phyloP scores from a whole-genome alignment of 2,329 filamentous ascomycete species.

The Hypomyces rosellus region DNA sequence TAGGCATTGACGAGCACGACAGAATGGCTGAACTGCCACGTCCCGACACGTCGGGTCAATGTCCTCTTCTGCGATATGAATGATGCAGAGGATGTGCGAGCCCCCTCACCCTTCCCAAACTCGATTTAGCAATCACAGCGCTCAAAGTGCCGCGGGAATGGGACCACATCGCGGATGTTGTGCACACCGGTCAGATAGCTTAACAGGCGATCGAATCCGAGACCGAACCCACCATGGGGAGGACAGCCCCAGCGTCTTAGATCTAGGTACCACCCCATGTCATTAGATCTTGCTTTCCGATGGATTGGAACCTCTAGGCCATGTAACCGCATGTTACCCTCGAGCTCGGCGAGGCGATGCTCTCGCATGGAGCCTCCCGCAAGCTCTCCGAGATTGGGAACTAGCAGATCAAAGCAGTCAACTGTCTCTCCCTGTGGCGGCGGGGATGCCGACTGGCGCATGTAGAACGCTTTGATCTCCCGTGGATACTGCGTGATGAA shows the following conservation, averaged over 20 bases:
- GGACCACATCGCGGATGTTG: constrained; percentile 78
- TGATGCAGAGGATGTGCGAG: neutral
- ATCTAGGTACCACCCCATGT: constrained; percentile 79
- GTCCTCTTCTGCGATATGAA: constrained; percentile 3
- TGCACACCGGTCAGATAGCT: constrained; percentile 76
- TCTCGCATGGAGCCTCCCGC: constrained; percentile 87
- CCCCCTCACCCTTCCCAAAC: too few relatives aligned
- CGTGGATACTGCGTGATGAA: constrained; percentile 94
- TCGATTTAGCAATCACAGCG: constrained; percentile 50
- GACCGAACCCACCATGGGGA: constrained; percentile 83
- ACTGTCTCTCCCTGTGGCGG: constrained; percentile 49
- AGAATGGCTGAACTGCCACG: constrained; percentile 7
- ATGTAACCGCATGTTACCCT: constrained; percentile 63
- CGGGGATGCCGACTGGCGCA: constrained; percentile 34
- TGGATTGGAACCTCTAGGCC: constrained; percentile 46
- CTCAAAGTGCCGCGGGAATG: constrained; percentile 71
- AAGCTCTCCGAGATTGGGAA: constrained; percentile 80
- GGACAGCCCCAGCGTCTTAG: constrained; percentile 85
- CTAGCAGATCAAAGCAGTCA: constrained; percentile 84
- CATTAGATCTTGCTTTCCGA: constrained; percentile 21
- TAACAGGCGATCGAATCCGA: constrained; percentile 83
- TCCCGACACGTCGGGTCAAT: constrained; percentile 12
- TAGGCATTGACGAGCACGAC: constrained; percentile 13
- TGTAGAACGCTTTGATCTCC: constrained; percentile 82
- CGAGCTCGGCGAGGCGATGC: constrained; percentile 61